These are phyloP conservation scores for Vinca minor DNA, from an alignment of 257 asterid species.

Conservation along the genomic window DNA sequence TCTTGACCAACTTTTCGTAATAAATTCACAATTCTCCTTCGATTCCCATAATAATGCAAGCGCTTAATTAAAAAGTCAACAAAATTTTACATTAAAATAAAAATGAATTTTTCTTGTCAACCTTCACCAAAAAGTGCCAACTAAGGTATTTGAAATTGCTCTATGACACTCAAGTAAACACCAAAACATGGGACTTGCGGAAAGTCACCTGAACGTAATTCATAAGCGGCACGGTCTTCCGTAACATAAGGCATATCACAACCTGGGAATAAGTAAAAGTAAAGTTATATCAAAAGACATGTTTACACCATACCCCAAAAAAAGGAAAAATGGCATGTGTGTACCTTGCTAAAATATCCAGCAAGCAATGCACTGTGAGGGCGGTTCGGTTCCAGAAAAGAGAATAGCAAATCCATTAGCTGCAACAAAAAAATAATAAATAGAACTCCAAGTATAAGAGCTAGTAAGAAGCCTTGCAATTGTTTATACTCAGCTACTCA, in stretches of 20 bases:
- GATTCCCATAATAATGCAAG: not conserved
- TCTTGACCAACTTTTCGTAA: too few relatives aligned
- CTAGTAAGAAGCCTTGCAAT: conserved; percentile 1
- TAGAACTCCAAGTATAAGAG: conserved; percentile 14
- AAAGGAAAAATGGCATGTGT: conserved; percentile 21
- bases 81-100: not conserved
- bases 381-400: conserved; percentile 85
- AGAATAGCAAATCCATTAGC: conserved; percentile 91
- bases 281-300: conserved; percentile 24
- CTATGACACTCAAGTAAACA: not conserved
- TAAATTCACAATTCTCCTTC: not conserved
- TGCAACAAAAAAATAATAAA: conserved; percentile 36
- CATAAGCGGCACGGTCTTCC: conserved; percentile 79
- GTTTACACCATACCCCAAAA: conserved; percentile 7
- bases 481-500: conserved; percentile 10
- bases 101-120: not conserved
- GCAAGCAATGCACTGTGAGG: conserved; percentile 84
- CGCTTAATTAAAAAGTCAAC: not conserved
- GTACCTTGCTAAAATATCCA: conserved; percentile 97
- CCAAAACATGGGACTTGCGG: not conserved
- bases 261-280: conserved; percentile 59
- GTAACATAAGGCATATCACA: conserved; percentile 83
- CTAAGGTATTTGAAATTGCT: not conserved
- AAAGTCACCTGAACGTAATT: conserved; percentile 76
- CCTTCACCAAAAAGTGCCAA: not conserved